These are phyloP conservation scores for Chrysosporium keratinophilum DNA, from an alignment of 2,329 filamentous ascomycete genomes.

Conservation along the genomic window DNA sequence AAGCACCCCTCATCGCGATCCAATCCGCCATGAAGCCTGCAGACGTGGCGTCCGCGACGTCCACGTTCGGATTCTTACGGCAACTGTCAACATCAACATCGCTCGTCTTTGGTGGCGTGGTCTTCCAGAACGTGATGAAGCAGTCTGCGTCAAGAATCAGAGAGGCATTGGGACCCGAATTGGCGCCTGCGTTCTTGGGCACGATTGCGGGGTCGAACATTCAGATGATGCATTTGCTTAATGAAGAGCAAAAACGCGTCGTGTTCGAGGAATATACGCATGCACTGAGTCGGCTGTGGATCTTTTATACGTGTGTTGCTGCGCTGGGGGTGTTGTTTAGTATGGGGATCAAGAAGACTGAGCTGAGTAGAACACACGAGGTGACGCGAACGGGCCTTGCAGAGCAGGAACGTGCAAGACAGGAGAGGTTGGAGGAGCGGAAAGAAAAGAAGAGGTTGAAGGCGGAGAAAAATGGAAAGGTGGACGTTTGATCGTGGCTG, in stretches of 20 bases:
- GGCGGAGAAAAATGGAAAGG: background rate
- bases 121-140: constrained; percentile 34
- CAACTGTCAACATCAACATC: constrained; percentile 49
- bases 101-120: constrained; percentile 48
- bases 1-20: constrained; percentile 52
- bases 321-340: constrained; percentile 33
- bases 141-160: constrained; percentile 11
- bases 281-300: constrained; percentile 42
- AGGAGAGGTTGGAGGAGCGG: constrained; percentile 21
- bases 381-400: constrained; percentile 37
- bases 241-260: constrained; percentile 24
- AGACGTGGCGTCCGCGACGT: constrained; percentile 54
- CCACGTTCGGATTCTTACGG: constrained; percentile 51
- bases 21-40: constrained; percentile 51
- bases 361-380: constrained; percentile 35
- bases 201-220: constrained; percentile 23
- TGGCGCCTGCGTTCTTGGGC: constrained; percentile 12
- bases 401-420: constrained; percentile 36
- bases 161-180: constrained; percentile 15
- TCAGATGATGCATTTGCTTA: constrained; percentile 25
- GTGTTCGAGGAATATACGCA: constrained; percentile 36
- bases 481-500: background rate
- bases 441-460: constrained; percentile 11
- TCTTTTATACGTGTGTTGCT: constrained; percentile 37
- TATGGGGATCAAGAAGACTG: constrained; percentile 30